Conservation (phyloP, 108 stramenopile genomes). For the Stephanodiscus triporus region DNA sequence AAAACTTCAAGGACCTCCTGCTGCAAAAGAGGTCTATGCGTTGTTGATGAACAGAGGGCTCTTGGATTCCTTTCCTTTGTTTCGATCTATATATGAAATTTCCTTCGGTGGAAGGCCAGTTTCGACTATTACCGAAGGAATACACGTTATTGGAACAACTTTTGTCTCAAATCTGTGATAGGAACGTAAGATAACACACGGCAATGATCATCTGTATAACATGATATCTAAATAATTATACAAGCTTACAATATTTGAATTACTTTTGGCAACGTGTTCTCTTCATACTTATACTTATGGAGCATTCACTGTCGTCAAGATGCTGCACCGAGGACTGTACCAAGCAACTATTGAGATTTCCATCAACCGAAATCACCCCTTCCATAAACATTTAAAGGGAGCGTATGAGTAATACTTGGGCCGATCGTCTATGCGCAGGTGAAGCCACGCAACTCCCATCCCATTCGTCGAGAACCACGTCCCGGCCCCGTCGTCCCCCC, state of each 20-base stretch:
- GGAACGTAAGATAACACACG: not conserved
- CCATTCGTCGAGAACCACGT: slow-evolving; percentile 86
- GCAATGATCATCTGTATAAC: too few relatives aligned
- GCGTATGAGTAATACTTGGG: slow-evolving; percentile 87
- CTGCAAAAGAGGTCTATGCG: slow-evolving; percentile 81
- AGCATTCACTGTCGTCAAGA: not conserved
- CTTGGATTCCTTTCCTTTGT: slow-evolving; percentile 82
- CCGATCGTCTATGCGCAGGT: slow-evolving; percentile 72
- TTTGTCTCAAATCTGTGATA: slow-evolving; percentile 19
- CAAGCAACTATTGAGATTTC: not conserved
- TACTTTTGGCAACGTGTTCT: too few relatives aligned
- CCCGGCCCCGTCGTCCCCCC: slow-evolving; percentile 24
- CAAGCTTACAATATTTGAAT: too few relatives aligned
- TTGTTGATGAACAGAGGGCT: slow-evolving; percentile 67
- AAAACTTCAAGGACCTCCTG: slow-evolving; percentile 92
- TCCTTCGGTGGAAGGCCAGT: slow-evolving; percentile 70
- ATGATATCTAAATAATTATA: too few relatives aligned
- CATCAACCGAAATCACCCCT: slow-evolving; percentile 43
- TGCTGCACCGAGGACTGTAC: not conserved
- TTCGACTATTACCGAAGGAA: slow-evolving; percentile 67
- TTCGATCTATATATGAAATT: slow-evolving; percentile 84
- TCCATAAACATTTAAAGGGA: slow-evolving; percentile 38
- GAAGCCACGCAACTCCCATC: slow-evolving; percentile 83
- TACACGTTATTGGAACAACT: slow-evolving; percentile 1
- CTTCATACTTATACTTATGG: not conserved